phyloP scores from a whole-genome alignment of 164 flowering plant species.

The Brasenia schreberi region DNA sequence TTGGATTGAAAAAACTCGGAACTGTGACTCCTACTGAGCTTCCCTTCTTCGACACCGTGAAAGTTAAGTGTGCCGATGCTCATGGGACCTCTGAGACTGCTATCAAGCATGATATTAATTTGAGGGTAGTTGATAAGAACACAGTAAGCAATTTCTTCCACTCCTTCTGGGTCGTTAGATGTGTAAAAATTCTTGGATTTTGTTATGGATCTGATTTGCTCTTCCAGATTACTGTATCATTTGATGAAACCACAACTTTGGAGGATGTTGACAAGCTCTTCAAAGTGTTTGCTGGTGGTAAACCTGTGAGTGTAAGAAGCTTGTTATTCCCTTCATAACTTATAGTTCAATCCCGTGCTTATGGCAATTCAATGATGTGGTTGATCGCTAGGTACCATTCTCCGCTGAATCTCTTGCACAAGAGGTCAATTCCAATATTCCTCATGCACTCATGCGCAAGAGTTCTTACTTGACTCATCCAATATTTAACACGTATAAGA shows the following conservation, averaged over 20 bases:
- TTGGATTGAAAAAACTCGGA: conserved; percentile 78
- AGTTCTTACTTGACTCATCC: conserved; percentile 78
- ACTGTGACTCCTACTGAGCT: conserved; percentile 65
- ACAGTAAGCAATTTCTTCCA: neutral
- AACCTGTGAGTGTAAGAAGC: conserved; percentile 47
- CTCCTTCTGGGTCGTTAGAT: neutral
- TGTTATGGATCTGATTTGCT: neutral
- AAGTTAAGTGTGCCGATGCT: conserved; percentile 66
- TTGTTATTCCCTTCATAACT: neutral
- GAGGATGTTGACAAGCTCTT: conserved; percentile 91
- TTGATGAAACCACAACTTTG: conserved; percentile 88
- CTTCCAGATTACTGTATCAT: conserved; percentile 76
- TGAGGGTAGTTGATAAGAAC: conserved; percentile 50
- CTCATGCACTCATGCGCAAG: conserved; percentile 57
- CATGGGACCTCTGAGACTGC: conserved; percentile 74
- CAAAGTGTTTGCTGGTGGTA: conserved; percentile 63
- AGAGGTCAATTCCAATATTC: conserved; percentile 58
- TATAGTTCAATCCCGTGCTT: neutral
- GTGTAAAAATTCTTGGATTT: neutral
- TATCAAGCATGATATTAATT: conserved; percentile 55
- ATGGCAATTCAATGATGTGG: neutral
- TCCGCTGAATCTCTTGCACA: conserved; percentile 86
- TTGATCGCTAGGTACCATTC: conserved; percentile 49
- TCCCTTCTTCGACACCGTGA: conserved; percentile 97
- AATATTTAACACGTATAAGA: conserved; percentile 69